Percentiles rank a stretch among this genome's conserved stretches.
These are phyloP conservation scores for Aspergillus calidoustus DNA, from an alignment of 2,329 filamentous ascomycete genomes.

Conservation along the genomic window DNA sequence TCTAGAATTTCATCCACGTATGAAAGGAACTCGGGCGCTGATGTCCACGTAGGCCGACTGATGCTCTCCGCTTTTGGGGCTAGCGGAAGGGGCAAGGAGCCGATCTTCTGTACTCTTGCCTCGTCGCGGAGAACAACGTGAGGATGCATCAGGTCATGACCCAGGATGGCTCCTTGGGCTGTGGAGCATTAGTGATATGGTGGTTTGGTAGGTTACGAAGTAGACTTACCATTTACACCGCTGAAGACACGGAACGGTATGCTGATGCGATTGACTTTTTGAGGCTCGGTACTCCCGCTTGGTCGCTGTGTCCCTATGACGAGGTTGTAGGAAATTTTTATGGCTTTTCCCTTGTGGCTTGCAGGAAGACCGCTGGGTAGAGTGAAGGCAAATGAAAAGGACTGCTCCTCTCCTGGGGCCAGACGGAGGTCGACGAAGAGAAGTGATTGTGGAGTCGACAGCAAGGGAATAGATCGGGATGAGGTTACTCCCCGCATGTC, in stretches of 20 bases:
- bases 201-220: background rate
- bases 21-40: conserved; percentile 69
- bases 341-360: conserved; percentile 85
- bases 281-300: conserved; percentile 76
- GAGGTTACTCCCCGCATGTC: conserved; percentile 91
- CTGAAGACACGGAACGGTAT: conserved; percentile 91
- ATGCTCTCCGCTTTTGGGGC: conserved; percentile 46
- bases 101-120: conserved; percentile 66
- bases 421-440: conserved; percentile 92
- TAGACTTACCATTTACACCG: conserved; percentile 73
- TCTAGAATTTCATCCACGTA: conserved; percentile 78
- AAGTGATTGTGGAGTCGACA: conserved; percentile 95
- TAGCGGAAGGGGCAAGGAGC: conserved; percentile 37
- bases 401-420: conserved; percentile 83
- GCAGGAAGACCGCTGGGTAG: conserved; percentile 89
- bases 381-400: conserved; percentile 84
- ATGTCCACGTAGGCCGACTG: conserved; percentile 49
- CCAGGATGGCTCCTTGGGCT: conserved; percentile 80
- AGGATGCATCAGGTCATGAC: conserved; percentile 92
- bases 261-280: conserved; percentile 83
- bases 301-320: conserved; percentile 90
- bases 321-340: conserved; percentile 90
- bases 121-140: conserved; percentile 88
- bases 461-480: conserved; percentile 82
- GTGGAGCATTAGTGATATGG: conserved; percentile 26